Percentiles rank a stretch among this genome's conserved stretches.
These are phyloP conservation scores for Lachancea mirantina DNA, from an alignment of 805 yeast genomes.

Conservation along the genomic window DNA sequence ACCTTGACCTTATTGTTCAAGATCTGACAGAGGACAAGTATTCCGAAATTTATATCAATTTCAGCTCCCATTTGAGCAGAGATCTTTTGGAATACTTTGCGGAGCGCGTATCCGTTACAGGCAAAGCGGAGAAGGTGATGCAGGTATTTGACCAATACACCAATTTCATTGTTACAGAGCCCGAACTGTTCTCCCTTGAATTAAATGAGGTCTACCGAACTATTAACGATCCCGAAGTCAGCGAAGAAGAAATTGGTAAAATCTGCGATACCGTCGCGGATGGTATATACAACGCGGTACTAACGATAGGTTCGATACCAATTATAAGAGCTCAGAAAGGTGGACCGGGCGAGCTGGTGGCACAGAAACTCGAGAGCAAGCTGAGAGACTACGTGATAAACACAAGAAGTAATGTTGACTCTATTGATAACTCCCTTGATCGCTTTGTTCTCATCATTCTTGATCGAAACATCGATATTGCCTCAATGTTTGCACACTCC, in stretches of 20 bases:
- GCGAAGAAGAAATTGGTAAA: constrained; percentile 65
- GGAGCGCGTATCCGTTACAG: constrained; percentile 63
- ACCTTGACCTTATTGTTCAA: constrained; percentile 57
- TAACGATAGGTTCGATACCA: constrained; percentile 77
- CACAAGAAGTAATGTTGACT: constrained; percentile 31
- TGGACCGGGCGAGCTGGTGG: constrained; percentile 93
- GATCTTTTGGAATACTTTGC: constrained; percentile 84
- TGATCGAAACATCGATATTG: constrained; percentile 84
- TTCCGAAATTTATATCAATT: constrained; percentile 74
- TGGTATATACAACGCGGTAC: constrained; percentile 72
- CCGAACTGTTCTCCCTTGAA: constrained; percentile 78
- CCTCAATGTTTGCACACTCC: constrained; percentile 92
- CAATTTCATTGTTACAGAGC: constrained; percentile 88
- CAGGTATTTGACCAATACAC: constrained; percentile 94
- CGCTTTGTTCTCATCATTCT: constrained; percentile 73
- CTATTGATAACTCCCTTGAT: constrained; percentile 34
- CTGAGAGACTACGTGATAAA: constrained; percentile 82
- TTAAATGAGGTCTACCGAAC: constrained; percentile 55
- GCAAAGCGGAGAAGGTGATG: constrained; percentile 62
- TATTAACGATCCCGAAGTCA: constrained; percentile 62
- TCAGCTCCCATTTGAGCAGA: constrained; percentile 72
- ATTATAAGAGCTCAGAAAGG: constrained; percentile 85
- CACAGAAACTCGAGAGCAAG: constrained; percentile 75
- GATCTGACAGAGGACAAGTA: constrained; percentile 74
- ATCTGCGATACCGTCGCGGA: constrained; percentile 65